Evolutionary conservation across 2,329 filamentous ascomycete genomes (phyloP), one percentile per base, ranked within the genome.

Genomic region (Fusarium coffeatum): DNA sequence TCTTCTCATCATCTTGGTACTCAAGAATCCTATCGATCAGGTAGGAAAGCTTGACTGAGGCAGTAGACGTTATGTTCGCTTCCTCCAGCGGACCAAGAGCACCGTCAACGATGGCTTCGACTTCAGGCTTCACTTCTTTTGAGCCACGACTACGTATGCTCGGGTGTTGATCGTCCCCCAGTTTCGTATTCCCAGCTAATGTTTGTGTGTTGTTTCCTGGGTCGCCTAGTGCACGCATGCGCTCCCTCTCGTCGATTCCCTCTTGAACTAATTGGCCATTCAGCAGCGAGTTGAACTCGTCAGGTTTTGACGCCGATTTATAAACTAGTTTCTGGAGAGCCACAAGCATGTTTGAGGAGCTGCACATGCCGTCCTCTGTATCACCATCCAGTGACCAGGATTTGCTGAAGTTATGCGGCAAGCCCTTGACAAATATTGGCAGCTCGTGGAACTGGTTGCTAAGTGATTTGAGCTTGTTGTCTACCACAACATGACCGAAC

Each of bases 41-140:
- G 74, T 98, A 97, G 5, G 92, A 94, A 5, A 98, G 84, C 78
- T 98, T 98, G 0, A 92, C 89, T 0, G 94, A 98, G 0, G 90
- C 88, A 0, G 94, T 97, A 6, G 93, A 93, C n/a, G 92, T 81
- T 22, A 97, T 84, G 56, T 81, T 86, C 0, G 91, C 88, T 34
- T 83, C 78, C 12, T 85, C 82, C 18, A 96, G 82, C 1, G 88
- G 83, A 1, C 84, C 80, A 2, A 77, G 69, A 46, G 76, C 71
- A 56, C 72, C 59, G 45, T 76, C 57, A 12, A 37, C 37, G 40
- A 73, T n/a, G 55, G 74, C 46, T 40, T 73, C 18, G 45, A 65
- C 69, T 18, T 74, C 73, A 6, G 59, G 57, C 6, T 77, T 69
- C 23, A 66, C 58, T 13, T 66, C 69, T 12, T 76, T 76, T 1